phyloP scores from a whole-genome alignment of 148 eudicot species.

The Agrostemma githago region DNA sequence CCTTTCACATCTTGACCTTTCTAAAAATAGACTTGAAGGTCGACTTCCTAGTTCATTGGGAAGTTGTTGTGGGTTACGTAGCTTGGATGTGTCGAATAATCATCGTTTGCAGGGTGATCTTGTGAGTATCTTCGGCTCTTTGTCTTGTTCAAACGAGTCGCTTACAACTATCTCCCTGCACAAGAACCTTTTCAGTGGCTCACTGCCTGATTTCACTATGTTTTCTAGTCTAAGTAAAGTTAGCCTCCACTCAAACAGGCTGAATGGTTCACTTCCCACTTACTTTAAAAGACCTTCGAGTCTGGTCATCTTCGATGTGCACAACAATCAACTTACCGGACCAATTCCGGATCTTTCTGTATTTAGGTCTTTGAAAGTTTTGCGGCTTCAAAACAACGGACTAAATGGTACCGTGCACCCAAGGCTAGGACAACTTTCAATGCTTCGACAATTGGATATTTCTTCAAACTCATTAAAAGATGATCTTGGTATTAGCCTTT shows the following conservation, averaged over 20 bases:
- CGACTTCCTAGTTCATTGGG: too few relatives aligned
- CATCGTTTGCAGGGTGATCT: neutral
- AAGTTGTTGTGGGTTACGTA: neutral
- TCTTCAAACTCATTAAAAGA: conserved; percentile 31
- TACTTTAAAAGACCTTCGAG: neutral
- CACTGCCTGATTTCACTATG: conserved; percentile 15
- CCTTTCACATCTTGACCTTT: too few relatives aligned
- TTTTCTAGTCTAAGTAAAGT: too few relatives aligned
- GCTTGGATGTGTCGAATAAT: conserved; percentile 15
- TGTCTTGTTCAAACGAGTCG: conserved; percentile 1
- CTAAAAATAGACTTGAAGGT: too few relatives aligned
- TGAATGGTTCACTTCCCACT: neutral
- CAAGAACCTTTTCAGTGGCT: conserved; percentile 5
- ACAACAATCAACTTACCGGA: conserved; percentile 24
- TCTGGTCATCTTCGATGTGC: conserved; percentile 21
- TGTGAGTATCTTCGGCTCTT: neutral
- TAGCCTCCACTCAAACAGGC: too few relatives aligned
- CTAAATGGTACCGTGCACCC: conserved; percentile 22
- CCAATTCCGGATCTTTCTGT: conserved; percentile 27
- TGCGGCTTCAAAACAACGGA: conserved; percentile 20
- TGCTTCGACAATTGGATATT: conserved; percentile 17
- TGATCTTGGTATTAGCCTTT: conserved; percentile 17
- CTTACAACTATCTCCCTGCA: neutral
- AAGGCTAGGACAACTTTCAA: conserved; percentile 22
- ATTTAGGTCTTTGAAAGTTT: conserved; percentile 19